Base-by-base conservation (phyloP, 176 grass and related monocot species). In the Raddia distichophylla region DNA sequence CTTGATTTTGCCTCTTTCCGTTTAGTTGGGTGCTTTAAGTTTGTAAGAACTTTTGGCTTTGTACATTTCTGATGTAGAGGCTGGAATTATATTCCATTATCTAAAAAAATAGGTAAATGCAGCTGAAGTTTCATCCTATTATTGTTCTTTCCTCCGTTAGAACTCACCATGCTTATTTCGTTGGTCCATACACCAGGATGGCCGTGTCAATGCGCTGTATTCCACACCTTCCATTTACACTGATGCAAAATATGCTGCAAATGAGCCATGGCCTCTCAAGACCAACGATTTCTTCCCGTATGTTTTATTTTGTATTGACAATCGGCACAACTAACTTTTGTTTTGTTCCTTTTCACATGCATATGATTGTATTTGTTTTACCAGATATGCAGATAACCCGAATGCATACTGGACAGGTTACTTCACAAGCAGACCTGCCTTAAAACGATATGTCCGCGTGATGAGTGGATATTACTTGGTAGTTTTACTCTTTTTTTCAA, bases 181-280 rank as follows among this genome's bases (percentile, higher is more conserved):
- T 81, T 76, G 75, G 11, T 71, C 42, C 40, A 43, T 79, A 67
- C 81, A 83, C 59, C 87, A 98, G 95, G 95, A 98, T 89, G 95
- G 95, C 46, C 92, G 95, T 79, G 75, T 98, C 33, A 98, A 98
- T 93, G 95, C 92, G 42, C 84, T 98, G 75, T 98, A 98, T 91
- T 98, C 95, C 16, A 98, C 95, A 75, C 95, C 95, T 79, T 98
- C 95, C 59, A 91, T 98, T 87, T 98, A 98, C 66, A 98, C 95
- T 52, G 95, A 98, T 87, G 95, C 95, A 35, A 98, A 98, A 85
- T 93, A 91, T 84, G 86, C 90, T 72, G 60, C 86, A 83, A 89
- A 93, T 67, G 92, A 91, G 76, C 66, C 79, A 20, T 98, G 95
- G 92, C 95, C 95, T 86, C 74, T 98, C 49, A 98, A 98, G 85